These are phyloP conservation scores for Limnanthes douglasii DNA, from an alignment of 345 rosid species.

Conservation along the genomic window DNA sequence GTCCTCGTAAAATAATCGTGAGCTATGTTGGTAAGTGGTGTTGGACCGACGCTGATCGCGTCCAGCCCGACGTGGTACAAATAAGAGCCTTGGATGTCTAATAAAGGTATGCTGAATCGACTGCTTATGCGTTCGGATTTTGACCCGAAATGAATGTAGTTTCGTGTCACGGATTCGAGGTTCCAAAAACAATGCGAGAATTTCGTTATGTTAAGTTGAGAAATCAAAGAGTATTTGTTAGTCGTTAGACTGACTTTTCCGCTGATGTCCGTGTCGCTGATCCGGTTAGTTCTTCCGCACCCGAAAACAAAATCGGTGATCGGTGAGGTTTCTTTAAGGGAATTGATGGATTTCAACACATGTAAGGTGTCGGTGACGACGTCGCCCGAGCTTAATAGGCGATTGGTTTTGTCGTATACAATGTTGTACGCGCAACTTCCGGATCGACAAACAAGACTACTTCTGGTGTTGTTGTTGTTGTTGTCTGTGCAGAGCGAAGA, in stretches of 20 bases:
- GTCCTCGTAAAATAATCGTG: constrained; percentile 1
- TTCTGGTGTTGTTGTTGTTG: background rate
- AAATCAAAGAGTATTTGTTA: constrained; percentile 12
- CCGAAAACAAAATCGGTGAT: constrained; percentile 19
- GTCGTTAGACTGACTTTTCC: constrained; percentile 17
- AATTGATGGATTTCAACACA: constrained; percentile 12
- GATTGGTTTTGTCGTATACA: constrained; percentile 4
- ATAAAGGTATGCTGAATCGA: constrained; percentile 11
- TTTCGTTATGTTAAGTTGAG: constrained; percentile 11
- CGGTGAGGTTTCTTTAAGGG: constrained; percentile 13
- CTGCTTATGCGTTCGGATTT: constrained; percentile 8
- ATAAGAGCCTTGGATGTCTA: constrained; percentile 9
- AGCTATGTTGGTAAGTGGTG: constrained; percentile 4
- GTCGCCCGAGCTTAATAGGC: constrained; percentile 12
- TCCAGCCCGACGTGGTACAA: constrained; percentile 10
- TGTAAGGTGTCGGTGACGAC: constrained; percentile 19
- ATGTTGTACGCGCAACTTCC: constrained; percentile 10
- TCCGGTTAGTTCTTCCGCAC: constrained; percentile 9
- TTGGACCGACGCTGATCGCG: constrained; percentile 9
- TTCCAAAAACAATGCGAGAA: constrained; percentile 18
- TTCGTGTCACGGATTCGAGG: constrained; percentile 10
- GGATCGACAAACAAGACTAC: constrained; percentile 14
- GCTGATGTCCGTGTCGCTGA: constrained; percentile 6
- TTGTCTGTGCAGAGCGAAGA: constrained; percentile 3
- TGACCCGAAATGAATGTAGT: constrained; percentile 16